Conservation (phyloP, 352 stramenopile genomes). For the Phytophthora sansomeana region DNA sequence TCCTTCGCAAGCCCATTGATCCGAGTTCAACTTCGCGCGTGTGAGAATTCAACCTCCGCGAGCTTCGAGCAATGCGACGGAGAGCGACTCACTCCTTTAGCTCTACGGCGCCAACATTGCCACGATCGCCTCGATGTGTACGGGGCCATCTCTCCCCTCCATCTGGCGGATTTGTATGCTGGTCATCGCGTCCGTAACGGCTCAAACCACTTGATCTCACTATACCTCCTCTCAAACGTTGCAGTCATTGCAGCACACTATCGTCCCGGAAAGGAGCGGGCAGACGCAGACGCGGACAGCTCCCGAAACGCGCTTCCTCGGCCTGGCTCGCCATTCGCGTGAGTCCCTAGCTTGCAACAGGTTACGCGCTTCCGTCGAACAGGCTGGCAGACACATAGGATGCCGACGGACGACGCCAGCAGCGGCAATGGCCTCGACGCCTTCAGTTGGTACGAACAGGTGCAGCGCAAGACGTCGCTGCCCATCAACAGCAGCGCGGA, state of each 20-base stretch:
- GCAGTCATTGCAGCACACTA: neutral
- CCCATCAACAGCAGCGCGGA: constrained; percentile 5
- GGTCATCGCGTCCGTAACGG: neutral
- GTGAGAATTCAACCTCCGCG: no score
- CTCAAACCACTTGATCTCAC: neutral
- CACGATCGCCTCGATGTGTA: neutral
- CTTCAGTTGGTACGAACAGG: constrained; percentile 32
- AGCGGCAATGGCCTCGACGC: constrained; percentile 4
- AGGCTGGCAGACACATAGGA: constrained; percentile 22
- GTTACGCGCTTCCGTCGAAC: constrained; percentile 17
- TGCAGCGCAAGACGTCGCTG: constrained; percentile 39
- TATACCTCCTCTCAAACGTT: neutral
- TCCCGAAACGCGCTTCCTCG: neutral
- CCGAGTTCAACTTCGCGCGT: no score
- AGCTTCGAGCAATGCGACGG: no score
- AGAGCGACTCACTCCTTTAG: no score
- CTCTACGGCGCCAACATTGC: neutral
- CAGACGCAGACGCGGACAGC: neutral
- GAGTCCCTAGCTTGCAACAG: neutral
- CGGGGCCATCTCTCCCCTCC: neutral
- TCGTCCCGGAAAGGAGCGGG: neutral
- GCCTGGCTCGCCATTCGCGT: neutral
- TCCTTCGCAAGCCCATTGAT: no score
- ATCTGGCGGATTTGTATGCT: constrained; percentile 14
- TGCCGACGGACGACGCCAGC: constrained; percentile 27